Base-by-base conservation (phyloP, 2,329 filamentous ascomycete genomes). In the Fusarium oxysporum region DNA sequence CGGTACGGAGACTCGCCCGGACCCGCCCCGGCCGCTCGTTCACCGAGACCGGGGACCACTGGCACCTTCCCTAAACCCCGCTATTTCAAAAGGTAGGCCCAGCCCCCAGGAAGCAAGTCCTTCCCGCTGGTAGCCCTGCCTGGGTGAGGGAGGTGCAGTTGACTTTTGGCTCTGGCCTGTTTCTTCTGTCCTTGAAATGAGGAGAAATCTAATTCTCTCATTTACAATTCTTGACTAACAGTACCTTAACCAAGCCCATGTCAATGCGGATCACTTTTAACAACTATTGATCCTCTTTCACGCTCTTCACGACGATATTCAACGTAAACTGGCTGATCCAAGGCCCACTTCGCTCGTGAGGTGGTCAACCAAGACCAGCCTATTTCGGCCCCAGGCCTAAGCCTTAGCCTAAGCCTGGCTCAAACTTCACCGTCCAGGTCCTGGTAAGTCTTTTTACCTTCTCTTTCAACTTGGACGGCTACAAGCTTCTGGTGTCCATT, bases 361-460 rank as follows among this genome's bases (percentile, higher is more conserved):
- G 62, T 70, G 63, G 61, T 69, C 62, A 64, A 70, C 56, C 44
- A 70, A 69, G 62, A 62, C 69, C 69, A 76, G 73, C 70, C 73
- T 65, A 71, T 76, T 77, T 72, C 65, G 73, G 73, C 65, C 69
- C 75, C 73, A 77, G 59, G 30, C 53, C 58, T 61, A 55, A 76
- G 73, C 68, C 58, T 61, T n/a, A n/a, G 62, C 51, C 61, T 45
- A 38, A 70, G 73, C 64, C 75, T 62, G 75, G 72, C 67, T 70
- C 73, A 77, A 76, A 77, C 70, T 77, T 74, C 75, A 76, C 72
- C 73, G 75, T 76, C 71, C 67, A 74, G 71, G 72, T 73, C 65
- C 60, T 65, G 67, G 41, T 68, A 66, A 73, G 64, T 72, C 65
- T 68, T 68, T 77, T 66, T 59, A 51, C 48, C 67, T 72, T 56